Conservation (phyloP, 139 green algal genomes). For the Chlamydomonas incerta region DNA sequence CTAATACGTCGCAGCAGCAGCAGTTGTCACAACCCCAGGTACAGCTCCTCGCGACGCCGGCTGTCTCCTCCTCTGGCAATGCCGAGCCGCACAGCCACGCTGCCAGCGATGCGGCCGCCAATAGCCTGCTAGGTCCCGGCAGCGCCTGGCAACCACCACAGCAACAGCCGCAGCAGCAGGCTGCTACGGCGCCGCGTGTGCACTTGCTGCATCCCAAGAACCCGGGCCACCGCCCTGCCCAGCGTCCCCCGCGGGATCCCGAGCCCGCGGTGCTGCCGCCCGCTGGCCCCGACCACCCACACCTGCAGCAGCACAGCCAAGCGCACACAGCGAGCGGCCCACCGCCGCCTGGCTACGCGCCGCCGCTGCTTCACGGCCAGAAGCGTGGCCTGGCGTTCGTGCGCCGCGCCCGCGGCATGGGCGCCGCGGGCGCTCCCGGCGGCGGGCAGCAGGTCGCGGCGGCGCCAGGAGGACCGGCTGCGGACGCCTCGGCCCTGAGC, state of each 20-base stretch:
- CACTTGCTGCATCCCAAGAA: conserved; percentile 1
- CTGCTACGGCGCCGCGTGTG: background rate
- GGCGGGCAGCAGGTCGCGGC: too few species aligned
- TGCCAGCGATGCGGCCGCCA: too few species aligned
- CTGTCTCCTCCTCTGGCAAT: too few species aligned
- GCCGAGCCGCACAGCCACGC: too few species aligned
- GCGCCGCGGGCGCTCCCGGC: too few species aligned
- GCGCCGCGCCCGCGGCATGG: too few species aligned
- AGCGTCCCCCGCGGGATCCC: background rate
- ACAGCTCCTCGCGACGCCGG: too few species aligned
- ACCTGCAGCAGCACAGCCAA: background rate
- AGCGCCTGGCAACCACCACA: background rate
- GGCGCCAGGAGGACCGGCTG: too few species aligned
- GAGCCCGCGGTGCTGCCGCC: background rate
- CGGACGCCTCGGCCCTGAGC: too few species aligned
- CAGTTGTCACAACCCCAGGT: too few species aligned
- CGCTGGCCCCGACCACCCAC: background rate
- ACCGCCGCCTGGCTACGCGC: background rate
- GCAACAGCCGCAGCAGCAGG: background rate
- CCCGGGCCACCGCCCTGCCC: background rate
- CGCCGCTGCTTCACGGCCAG: background rate
- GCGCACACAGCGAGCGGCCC: background rate
- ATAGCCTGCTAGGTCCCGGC: too few species aligned
- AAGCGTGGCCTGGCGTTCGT: background rate
- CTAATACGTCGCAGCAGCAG: too few species aligned